These are phyloP conservation scores for Drechslera avenae DNA, from an alignment of 2,329 filamentous ascomycete genomes.

Conservation along the genomic window DNA sequence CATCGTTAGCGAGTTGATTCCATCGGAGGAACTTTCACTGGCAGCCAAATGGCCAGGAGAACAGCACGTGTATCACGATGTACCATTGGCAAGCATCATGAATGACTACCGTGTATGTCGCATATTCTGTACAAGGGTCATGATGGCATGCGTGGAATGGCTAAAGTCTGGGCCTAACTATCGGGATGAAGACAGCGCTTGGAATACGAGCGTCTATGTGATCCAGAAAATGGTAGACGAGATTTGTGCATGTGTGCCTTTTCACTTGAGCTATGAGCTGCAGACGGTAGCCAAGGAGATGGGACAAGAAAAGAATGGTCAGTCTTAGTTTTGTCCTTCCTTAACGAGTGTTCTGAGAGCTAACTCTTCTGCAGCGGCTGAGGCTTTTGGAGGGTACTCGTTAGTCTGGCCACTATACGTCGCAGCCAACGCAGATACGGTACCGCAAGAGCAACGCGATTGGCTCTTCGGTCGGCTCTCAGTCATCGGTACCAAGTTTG, in stretches of 20 bases:
- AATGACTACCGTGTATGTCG: constrained; percentile 51
- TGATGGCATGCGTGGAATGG: constrained; percentile 45
- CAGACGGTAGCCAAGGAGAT: constrained; percentile 42
- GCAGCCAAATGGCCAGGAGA: constrained; percentile 47
- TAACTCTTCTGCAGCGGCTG: constrained; percentile 36
- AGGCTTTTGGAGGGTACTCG: constrained; percentile 49
- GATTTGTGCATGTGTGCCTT: constrained; percentile 48
- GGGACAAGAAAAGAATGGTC: constrained; percentile 45
- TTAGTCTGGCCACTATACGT: constrained; percentile 51
- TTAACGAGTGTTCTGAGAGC: neutral
- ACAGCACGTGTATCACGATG: constrained; percentile 48
- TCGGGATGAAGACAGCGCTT: constrained; percentile 17
- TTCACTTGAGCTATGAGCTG: constrained; percentile 47
- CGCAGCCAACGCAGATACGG: constrained; percentile 44
- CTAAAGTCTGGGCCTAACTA: constrained; percentile 21
- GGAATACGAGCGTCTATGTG: constrained; percentile 30
- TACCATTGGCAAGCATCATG: constrained; percentile 47
- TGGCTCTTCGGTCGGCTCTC: constrained; percentile 47
- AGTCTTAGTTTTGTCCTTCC: constrained; percentile 1
- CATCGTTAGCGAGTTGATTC: constrained; percentile 31
- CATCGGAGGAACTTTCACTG: constrained; percentile 31
- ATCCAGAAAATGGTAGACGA: constrained; percentile 50
- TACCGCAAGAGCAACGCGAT: constrained; percentile 43
- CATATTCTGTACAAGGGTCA: constrained; percentile 49
- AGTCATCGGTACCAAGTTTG: constrained; percentile 46